phyloP scores from a whole-genome alignment of 2,329 filamentous ascomycete species.

The Nannizziopsis barbatae region DNA sequence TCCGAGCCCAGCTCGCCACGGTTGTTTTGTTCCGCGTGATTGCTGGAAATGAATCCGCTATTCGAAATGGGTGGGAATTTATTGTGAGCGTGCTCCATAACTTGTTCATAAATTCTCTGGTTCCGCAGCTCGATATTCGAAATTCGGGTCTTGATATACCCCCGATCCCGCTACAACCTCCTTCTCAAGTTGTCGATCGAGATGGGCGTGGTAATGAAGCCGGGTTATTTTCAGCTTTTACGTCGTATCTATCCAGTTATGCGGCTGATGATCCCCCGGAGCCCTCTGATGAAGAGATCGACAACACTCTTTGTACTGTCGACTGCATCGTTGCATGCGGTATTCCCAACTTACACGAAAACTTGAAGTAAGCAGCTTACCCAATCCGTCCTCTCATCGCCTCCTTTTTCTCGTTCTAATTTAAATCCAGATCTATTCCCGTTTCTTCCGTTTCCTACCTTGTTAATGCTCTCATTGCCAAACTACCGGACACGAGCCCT shows the following conservation, averaged over 20 bases:
- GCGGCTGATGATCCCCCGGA: conserved; percentile 95
- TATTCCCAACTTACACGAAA: conserved; percentile 68
- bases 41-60: conserved; percentile 66
- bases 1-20: conserved; percentile 84
- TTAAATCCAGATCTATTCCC: conserved; percentile 46
- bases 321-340: conserved; percentile 88
- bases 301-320: conserved; percentile 86
- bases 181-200: conserved; percentile 85
- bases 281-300: conserved; percentile 90
- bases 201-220: conserved; percentile 65
- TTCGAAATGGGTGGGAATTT: conserved; percentile 50
- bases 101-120: conserved; percentile 87
- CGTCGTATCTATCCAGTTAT: conserved; percentile 96
- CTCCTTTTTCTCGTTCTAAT: conserved; percentile 15
- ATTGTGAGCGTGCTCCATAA: conserved; percentile 89
- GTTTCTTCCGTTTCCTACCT: conserved; percentile 49
- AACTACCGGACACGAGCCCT: conserved; percentile 73
- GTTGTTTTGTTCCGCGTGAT: conserved; percentile 92
- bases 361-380: conserved; percentile 55
- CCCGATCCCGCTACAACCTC: conserved; percentile 77
- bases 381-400: neutral
- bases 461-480: conserved; percentile 62
- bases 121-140: conserved; percentile 65
- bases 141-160: conserved; percentile 59
- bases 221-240: conserved; percentile 86